Conservation (phyloP, 306 rosid species). For the Arachis hypogaea region DNA sequence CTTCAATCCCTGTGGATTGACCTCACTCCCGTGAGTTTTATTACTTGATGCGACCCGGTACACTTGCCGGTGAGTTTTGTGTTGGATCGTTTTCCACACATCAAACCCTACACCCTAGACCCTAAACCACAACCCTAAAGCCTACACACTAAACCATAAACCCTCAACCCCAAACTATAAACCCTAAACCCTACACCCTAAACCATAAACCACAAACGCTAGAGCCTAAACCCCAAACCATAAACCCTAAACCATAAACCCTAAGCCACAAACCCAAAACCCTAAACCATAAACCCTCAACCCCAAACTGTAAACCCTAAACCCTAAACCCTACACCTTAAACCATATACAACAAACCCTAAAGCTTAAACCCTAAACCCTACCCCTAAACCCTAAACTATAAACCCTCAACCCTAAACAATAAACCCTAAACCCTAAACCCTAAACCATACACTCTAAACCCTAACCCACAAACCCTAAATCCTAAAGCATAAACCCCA, state of each 20-base stretch:
- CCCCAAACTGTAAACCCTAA: not conserved
- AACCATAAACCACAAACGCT: too few species aligned
- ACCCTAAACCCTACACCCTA: not conserved
- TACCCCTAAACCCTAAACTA: not conserved
- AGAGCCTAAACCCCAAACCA: not conserved
- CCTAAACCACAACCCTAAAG: too few species aligned
- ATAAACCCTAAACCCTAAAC: not conserved
- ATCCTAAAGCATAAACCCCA: not conserved
- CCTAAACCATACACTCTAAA: not conserved
- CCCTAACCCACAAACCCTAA: not conserved
- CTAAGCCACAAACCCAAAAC: too few species aligned
- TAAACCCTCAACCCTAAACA: not conserved
- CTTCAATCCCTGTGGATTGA: too few species aligned
- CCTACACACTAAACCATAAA: too few species aligned
- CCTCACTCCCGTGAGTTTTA: too few species aligned
- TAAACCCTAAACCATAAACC: not conserved
- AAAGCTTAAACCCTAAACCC: not conserved
- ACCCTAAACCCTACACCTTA: not conserved
- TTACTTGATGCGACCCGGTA: too few species aligned
- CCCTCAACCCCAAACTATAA: too few species aligned
- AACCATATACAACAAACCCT: not conserved
- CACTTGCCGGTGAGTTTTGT: too few species aligned
- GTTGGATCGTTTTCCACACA: too few species aligned
- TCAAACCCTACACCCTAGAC: too few species aligned
- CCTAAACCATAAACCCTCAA: not conserved